Evolutionary conservation across 768 basidiomycete genomes (phyloP).

Genomic region (Chiua virens): DNA sequence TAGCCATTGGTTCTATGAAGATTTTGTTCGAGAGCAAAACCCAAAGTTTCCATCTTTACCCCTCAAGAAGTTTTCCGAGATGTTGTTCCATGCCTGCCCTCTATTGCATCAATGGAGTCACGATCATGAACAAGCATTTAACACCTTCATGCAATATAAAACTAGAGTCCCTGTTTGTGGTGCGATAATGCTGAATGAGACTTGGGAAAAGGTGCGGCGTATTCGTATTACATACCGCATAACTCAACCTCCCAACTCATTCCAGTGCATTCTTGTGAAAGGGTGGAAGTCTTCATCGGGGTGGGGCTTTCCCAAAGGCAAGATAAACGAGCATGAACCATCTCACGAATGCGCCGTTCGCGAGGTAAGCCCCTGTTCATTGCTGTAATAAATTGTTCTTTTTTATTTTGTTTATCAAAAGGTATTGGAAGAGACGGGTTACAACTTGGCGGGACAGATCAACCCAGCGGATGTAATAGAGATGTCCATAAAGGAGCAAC

Average conservation of each 20-base stretch:
- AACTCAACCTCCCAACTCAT: constrained; percentile 9
- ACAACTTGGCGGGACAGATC: constrained; percentile 73
- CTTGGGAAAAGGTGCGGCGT: constrained; percentile 82
- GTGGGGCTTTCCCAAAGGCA: constrained; percentile 99
- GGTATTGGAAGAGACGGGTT: constrained; percentile 98
- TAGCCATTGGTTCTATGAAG: constrained; percentile 99
- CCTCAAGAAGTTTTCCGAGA: constrained; percentile 90
- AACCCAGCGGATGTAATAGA: constrained; percentile 72
- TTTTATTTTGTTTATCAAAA: constrained; percentile 40
- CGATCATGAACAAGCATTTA: constrained; percentile 84
- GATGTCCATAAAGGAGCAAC: constrained; percentile 86
- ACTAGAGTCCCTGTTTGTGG: constrained; percentile 96
- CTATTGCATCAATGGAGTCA: constrained; percentile 79
- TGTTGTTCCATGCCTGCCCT: constrained; percentile 85
- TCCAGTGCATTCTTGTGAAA: constrained; percentile 92
- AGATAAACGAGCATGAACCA: constrained; percentile 94
- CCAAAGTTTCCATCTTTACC: constrained; percentile 83
- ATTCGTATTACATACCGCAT: constrained; percentile 3
- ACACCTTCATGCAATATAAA: constrained; percentile 94
- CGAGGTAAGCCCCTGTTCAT: constrained; percentile 59
- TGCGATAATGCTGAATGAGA: constrained; percentile 90
- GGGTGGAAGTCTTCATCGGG: constrained; percentile 97
- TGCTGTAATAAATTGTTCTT: constrained; percentile 3
- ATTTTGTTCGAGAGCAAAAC: constrained; percentile 93
- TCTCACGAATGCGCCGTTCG: constrained; percentile 83